These are phyloP conservation scores for Penicillium decumbens DNA, from an alignment of 2,329 filamentous ascomycete species.

Conservation along the genomic window DNA sequence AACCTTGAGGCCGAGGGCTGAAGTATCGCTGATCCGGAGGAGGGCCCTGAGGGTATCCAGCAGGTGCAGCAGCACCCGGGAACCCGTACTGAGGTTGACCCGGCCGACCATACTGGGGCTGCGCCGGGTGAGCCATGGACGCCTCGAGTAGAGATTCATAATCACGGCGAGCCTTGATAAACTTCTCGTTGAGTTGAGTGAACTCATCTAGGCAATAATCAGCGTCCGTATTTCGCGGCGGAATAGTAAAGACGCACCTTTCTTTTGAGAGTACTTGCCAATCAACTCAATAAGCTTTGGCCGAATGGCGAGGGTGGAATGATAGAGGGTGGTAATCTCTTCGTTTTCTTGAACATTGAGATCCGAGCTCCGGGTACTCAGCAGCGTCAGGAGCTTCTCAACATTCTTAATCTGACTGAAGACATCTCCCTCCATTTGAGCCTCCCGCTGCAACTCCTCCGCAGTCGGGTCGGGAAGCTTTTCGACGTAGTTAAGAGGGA, in stretches of 20 bases:
- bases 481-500: slow-evolving; percentile 97
- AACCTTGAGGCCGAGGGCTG: slow-evolving; percentile 49
- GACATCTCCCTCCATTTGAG: slow-evolving; percentile 84
- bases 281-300: slow-evolving; percentile 97
- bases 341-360: slow-evolving; percentile 88
- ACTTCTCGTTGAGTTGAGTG: slow-evolving; percentile 97
- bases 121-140: slow-evolving; percentile 91
- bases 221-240: slow-evolving; percentile 5
- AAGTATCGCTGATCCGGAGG: slow-evolving; percentile 64
- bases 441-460: slow-evolving; percentile 90
- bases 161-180: slow-evolving; percentile 95
- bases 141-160: slow-evolving; percentile 94
- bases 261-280: slow-evolving; percentile 98
- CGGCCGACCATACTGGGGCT: slow-evolving; percentile 67
- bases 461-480: slow-evolving; percentile 91
- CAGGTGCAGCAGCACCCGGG: slow-evolving; percentile 26
- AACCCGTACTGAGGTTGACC: slow-evolving; percentile 36
- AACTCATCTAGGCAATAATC: slow-evolving; percentile 69
- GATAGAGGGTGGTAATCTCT: slow-evolving; percentile 86
- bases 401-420: slow-evolving; percentile 74
- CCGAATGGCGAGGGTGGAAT: slow-evolving; percentile 87
- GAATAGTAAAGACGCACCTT: slow-evolving; percentile 56
- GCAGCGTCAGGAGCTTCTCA: slow-evolving; percentile 75
- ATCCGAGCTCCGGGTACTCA: slow-evolving; percentile 80
- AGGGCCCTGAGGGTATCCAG: slow-evolving; percentile 34